Conservation (phyloP, 2,329 filamentous ascomycete species). For the Capronia americana region DNA sequence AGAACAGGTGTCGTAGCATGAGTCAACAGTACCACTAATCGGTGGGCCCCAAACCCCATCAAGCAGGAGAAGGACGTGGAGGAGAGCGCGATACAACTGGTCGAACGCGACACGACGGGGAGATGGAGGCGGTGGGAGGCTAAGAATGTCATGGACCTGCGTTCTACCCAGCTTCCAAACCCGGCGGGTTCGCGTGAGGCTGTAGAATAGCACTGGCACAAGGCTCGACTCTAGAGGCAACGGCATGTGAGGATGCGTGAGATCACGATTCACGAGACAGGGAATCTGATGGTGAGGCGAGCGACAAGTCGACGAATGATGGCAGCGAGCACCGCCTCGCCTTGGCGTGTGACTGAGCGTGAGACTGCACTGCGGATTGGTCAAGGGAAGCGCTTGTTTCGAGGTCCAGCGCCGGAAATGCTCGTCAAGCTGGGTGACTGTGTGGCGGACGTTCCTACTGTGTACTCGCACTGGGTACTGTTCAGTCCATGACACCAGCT, state of each 20-base stretch:
- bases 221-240: neutral
- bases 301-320: neutral
- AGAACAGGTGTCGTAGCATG: constrained; percentile 12
- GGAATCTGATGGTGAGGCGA: neutral
- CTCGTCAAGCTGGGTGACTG: neutral
- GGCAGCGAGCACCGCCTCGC: neutral
- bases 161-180: neutral
- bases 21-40: constrained; percentile 16
- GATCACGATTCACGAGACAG: neutral
- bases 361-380: neutral
- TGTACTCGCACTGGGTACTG: too few relatives aligned
- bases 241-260: neutral
- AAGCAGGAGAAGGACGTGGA: constrained; percentile 5
- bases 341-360: neutral
- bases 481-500: neutral
- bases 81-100: neutral
- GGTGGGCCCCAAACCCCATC: neutral
- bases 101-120: neutral
- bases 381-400: neutral
- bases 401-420: neutral
- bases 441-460: neutral
- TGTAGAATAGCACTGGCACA: neutral
- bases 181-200: neutral
- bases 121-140: neutral
- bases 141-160: neutral